A percentile compares a stretch with the other conserved stretches of the same genome.
phyloP scores from a whole-genome alignment of 2,329 filamentous ascomycete genomes.

The Microsporum audouinii region DNA sequence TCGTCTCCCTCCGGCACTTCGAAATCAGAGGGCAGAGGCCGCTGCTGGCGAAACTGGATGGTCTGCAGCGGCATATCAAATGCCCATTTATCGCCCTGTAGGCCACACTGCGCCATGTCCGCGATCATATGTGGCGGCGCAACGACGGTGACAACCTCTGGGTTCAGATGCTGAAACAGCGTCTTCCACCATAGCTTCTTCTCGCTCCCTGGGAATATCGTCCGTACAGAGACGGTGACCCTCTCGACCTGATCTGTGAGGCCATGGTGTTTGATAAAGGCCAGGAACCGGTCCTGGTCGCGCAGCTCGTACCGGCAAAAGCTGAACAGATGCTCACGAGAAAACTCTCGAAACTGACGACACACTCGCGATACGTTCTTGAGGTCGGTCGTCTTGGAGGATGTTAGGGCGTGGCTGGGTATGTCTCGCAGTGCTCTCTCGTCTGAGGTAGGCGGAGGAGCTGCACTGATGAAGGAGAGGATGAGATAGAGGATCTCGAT shows the following conservation, averaged over 20 bases:
- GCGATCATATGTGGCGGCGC: slow-evolving; percentile 54
- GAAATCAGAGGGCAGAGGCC: background rate
- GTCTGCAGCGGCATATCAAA: slow-evolving; percentile 55
- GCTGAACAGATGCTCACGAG: slow-evolving; percentile 48
- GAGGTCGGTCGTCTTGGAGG: slow-evolving; percentile 31
- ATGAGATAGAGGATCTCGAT: slow-evolving; percentile 51
- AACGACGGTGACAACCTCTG: slow-evolving; percentile 44
- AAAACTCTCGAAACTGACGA: slow-evolving; percentile 42
- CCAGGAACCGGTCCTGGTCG: slow-evolving; percentile 26
- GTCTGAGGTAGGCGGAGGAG: slow-evolving; percentile 38
- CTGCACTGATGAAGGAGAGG: slow-evolving; percentile 42
- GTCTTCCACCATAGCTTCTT: slow-evolving; percentile 43
- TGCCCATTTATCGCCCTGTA: slow-evolving; percentile 51
- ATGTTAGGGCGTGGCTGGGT: slow-evolving; percentile 37
- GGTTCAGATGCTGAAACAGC: slow-evolving; percentile 45
- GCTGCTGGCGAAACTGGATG: slow-evolving; percentile 33
- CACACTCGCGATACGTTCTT: slow-evolving; percentile 48
- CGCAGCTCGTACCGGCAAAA: slow-evolving; percentile 36
- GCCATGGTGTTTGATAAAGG: slow-evolving; percentile 26
- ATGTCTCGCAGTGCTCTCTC: slow-evolving; percentile 35
- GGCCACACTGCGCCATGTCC: slow-evolving; percentile 45
- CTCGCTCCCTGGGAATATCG: slow-evolving; percentile 29
- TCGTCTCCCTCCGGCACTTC: slow-evolving; percentile 13
- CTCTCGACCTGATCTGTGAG: slow-evolving; percentile 35
- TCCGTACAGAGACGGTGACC: slow-evolving; percentile 36